Evolutionary conservation across 257 asterid genomes (phyloP).

Genomic region (Salvia rosmarinus): DNA sequence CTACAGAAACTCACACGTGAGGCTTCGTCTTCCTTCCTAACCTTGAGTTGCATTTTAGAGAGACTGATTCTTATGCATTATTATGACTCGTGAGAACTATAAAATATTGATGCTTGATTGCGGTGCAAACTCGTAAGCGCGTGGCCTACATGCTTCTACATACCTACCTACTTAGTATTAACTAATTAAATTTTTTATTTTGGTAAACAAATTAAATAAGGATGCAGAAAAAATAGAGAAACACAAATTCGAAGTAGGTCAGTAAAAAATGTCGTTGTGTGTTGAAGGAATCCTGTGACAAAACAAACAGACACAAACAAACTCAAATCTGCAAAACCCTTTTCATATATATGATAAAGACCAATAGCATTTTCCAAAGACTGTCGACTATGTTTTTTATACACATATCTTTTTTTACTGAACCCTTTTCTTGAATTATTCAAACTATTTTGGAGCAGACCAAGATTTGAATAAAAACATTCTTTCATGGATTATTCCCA

Average conservation of each 20-base stretch:
- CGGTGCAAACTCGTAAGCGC: constrained; percentile 21
- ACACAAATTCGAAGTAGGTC: constrained; percentile 20
- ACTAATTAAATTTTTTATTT: too few relatives aligned
- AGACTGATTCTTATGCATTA: neutral
- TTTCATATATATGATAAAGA: constrained; percentile 16
- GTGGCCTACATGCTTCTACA: constrained; percentile 6
- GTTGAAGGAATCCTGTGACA: constrained; percentile 35
- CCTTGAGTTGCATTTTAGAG: neutral
- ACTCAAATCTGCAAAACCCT: constrained; percentile 25
- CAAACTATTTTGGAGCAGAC: constrained; percentile 24
- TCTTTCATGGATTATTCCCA: constrained; percentile 27
- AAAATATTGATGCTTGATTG: constrained; percentile 7
- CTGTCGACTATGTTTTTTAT: constrained; percentile 15
- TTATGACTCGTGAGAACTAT: neutral
- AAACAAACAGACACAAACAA: constrained; percentile 35
- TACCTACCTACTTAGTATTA: neutral
- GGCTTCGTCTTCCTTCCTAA: constrained; percentile 19
- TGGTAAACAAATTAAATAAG: neutral
- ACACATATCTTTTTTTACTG: neutral
- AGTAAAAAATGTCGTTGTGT: constrained; percentile 31
- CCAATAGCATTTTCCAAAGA: constrained; percentile 21
- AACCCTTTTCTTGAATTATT: constrained; percentile 12
- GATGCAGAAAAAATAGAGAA: neutral
- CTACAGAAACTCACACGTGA: constrained; percentile 56
- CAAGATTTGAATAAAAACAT: constrained; percentile 24